Conservation (phyloP, 1,284 basidiomycete genomes). For the Pseudozyma pruni region DNA sequence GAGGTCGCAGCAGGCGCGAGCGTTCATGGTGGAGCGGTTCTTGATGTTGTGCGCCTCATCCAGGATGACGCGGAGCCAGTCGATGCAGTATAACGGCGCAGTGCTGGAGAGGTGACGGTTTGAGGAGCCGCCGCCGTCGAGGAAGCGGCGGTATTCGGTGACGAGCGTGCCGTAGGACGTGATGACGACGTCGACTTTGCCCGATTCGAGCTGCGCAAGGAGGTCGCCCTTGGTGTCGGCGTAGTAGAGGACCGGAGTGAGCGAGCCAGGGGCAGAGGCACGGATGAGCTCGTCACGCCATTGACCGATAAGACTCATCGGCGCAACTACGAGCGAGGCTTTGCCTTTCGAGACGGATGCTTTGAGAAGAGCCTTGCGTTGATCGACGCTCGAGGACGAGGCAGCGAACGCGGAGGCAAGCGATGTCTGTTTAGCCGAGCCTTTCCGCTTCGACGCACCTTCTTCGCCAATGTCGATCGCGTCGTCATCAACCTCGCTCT, state of each 20-base stretch:
- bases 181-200: constrained; percentile 77
- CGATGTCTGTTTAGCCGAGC: constrained; percentile 53
- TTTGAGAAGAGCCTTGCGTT: constrained; percentile 32
- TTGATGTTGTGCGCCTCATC: constrained; percentile 98
- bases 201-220: constrained; percentile 73
- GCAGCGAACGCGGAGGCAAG: constrained; percentile 55
- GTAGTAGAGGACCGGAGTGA: constrained; percentile 75
- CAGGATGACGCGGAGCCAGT: constrained; percentile 65
- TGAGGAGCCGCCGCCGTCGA: constrained; percentile 41
- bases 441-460: constrained; percentile 12
- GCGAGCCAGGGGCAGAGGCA: constrained; percentile 73
- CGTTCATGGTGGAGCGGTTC: constrained; percentile 86
- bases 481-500: constrained; percentile 34
- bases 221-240: constrained; percentile 83
- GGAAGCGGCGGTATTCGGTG: constrained; percentile 57
- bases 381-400: constrained; percentile 15
- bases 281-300: constrained; percentile 87
- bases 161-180: constrained; percentile 80
- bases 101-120: constrained; percentile 27
- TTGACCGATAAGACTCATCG: constrained; percentile 87
- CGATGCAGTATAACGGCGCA: constrained; percentile 58
- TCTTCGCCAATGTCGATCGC: constrained; percentile 10
- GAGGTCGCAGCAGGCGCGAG: constrained; percentile 88
- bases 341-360: constrained; percentile 40
- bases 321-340: constrained; percentile 88